These are phyloP conservation scores for Dothidotthia symphoricarpi DNA, from an alignment of 2,329 filamentous ascomycete species.

Conservation along the genomic window DNA sequence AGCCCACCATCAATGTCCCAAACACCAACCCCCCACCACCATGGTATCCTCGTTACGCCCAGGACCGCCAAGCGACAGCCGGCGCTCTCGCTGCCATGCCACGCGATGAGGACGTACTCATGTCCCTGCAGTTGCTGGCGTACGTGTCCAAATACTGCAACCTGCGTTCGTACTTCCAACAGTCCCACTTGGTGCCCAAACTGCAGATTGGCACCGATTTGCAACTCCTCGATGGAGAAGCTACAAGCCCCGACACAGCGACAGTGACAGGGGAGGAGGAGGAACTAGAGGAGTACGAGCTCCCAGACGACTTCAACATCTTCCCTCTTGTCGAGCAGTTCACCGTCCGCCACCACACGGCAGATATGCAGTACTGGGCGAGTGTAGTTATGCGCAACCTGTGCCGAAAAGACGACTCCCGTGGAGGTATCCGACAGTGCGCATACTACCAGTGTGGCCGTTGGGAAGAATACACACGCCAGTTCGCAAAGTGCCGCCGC, in stretches of 20 bases:
- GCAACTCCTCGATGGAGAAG: conserved; percentile 70
- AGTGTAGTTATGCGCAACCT: conserved; percentile 98
- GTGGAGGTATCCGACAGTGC: conserved; percentile 92
- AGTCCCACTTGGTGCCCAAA: conserved; percentile 87
- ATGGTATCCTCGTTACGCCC: conserved; percentile 74
- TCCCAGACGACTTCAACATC: conserved; percentile 95
- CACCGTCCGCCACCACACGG: conserved; percentile 89
- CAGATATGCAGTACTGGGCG: conserved; percentile 99
- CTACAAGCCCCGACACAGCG: conserved; percentile 31
- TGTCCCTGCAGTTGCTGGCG: conserved; percentile 93
- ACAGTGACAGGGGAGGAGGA: conserved; percentile 54
- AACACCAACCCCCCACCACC: conserved; percentile 76
- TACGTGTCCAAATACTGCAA: conserved; percentile 99
- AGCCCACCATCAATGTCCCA: conserved; percentile 64
- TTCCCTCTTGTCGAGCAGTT: conserved; percentile 98
- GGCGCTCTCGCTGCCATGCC: conserved; percentile 88
- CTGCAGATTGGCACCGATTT: conserved; percentile 88
- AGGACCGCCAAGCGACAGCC: conserved; percentile 66
- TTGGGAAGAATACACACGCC: conserved; percentile 94
- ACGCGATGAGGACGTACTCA: conserved; percentile 93
- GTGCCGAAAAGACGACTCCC: conserved; percentile 93
- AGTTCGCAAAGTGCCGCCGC: conserved; percentile 96
- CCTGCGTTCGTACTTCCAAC: conserved; percentile 89
- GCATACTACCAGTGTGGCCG: conserved; percentile 98
- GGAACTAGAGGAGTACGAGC: conserved; percentile 80